Evolutionary conservation across 306 rosid genomes (phyloP), one percentile per base, ranked within the genome.

Genomic region (Oemleria cerasiformis): DNA sequence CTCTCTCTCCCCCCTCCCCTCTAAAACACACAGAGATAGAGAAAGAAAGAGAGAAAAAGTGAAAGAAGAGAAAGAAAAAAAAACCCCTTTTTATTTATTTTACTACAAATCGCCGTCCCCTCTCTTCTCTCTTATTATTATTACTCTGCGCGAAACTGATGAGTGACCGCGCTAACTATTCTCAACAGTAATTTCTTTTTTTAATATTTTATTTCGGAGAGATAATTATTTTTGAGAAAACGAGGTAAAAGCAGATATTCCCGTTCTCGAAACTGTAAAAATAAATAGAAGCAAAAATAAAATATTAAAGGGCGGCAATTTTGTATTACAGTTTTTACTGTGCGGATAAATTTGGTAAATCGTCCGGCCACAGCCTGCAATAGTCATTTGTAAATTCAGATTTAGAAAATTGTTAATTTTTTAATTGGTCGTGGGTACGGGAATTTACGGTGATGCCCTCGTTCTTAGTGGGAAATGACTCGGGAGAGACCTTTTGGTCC

Each of bases 181-280:
- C 64, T 59, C 61, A 44, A 68, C 20, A 53, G 7, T 6, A 19
- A 40, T 49, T 36, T 49, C 3, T 4, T 10, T 62, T 48, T 14
- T 30, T 34, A 49, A 12, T 41, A 66, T 11, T 57, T 14, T 12
- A 15, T 30, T 13, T 38, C 0, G 8, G 43, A 25, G 6, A 43
- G 3, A 14, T 15, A 12, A 21, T 11, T 10, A 55, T 44, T 19
- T 20, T 40, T 23, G 41, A 55, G 76, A 77, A 76, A 69, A 54
- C 55, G 72, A 70, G 70, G 34, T 38, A 60, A 63, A 63, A 70
- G 17, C 53, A 75, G 39, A 62, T 68, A 74, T 79, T 68, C 72
- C 36, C 45, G 43, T 20, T 67, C 74, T 60, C 15, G 66, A 67
- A 59, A 21, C 3, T 34, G 25, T 13, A 49, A 49, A 38, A 36